Percentiles rank a stretch among this genome's conserved stretches.
phyloP scores from a whole-genome alignment of 805 yeast genomes.

The Yarrowia keelungensis region DNA sequence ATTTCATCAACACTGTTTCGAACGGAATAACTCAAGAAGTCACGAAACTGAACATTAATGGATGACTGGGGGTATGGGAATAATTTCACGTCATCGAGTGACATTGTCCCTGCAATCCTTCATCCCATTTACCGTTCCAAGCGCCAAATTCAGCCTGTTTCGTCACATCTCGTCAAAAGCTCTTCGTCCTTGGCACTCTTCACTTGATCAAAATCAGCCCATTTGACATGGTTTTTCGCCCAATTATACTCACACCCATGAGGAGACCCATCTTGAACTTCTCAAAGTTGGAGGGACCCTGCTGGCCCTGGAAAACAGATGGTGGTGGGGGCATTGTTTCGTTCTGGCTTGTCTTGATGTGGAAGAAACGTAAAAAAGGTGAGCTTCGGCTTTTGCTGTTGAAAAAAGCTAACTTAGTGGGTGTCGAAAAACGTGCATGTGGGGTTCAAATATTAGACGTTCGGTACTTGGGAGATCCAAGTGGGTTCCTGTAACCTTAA shows the following conservation, averaged over 20 bases:
- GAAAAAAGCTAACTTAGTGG: conserved; percentile 17
- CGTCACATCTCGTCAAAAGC: too few species aligned
- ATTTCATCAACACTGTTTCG: too few species aligned
- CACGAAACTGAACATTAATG: too few species aligned
- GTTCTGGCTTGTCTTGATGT: conserved; percentile 14
- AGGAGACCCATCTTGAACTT: conserved; percentile 98
- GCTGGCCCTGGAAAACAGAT: conserved; percentile 45
- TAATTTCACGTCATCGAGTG: too few species aligned
- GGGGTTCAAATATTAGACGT: background rate
- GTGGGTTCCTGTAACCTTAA: background rate
- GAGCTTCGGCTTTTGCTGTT: conserved; percentile 31
- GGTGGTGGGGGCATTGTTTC: conserved; percentile 49
- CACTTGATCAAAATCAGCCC: background rate
- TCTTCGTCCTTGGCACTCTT: too few species aligned
- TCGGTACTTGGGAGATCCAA: background rate
- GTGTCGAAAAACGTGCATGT: conserved; percentile 23
- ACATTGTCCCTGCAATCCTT: too few species aligned
- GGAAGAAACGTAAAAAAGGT: conserved; percentile 29
- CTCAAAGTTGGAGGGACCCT: conserved; percentile 81
- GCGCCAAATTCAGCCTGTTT: too few species aligned
- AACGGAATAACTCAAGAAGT: too few species aligned
- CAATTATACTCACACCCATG: conserved; percentile 73
- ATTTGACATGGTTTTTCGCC: background rate
- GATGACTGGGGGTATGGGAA: too few species aligned
- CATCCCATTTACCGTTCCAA: too few species aligned